Percentiles rank a stretch among this genome's conserved stretches.
Evolutionary conservation across 106 monocot species (phyloP).

Genomic region (Dendrobium huoshanense): DNA sequence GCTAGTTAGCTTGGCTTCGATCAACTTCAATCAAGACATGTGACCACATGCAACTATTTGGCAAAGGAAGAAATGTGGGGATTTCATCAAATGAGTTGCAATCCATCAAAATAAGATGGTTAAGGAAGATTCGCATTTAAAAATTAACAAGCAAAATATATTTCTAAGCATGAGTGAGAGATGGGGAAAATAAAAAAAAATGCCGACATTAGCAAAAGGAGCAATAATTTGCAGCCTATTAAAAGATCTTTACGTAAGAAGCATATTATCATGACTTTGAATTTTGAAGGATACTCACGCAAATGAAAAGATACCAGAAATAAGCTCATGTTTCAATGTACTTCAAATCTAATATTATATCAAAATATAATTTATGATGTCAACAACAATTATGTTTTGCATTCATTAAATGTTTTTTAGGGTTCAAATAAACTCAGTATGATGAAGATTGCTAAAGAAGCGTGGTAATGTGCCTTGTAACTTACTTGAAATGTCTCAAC

Average conservation of each 20-base stretch:
- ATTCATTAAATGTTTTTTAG: background rate
- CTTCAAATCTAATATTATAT: background rate
- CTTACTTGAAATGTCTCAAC: conserved; percentile 64
- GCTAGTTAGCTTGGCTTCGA: background rate
- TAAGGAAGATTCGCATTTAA: background rate
- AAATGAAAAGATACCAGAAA: background rate
- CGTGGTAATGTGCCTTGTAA: background rate
- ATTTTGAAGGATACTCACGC: background rate
- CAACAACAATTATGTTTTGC: background rate
- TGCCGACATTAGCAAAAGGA: background rate
- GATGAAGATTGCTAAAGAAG: conserved; percentile 4
- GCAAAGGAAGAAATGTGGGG: background rate
- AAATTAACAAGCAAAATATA: background rate
- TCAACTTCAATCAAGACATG: background rate
- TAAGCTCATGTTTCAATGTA: background rate
- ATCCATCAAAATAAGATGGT: background rate
- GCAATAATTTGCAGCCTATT: background rate
- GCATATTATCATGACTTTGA: background rate
- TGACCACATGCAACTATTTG: background rate
- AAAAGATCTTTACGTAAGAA: background rate
- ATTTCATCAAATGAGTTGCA: background rate
- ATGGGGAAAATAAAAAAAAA: background rate
- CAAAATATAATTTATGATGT: background rate
- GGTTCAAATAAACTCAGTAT: background rate
- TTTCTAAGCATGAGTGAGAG: background rate